Conservation (phyloP, 2,329 filamentous ascomycete species). For the Dichotomopilus funicola region DNA sequence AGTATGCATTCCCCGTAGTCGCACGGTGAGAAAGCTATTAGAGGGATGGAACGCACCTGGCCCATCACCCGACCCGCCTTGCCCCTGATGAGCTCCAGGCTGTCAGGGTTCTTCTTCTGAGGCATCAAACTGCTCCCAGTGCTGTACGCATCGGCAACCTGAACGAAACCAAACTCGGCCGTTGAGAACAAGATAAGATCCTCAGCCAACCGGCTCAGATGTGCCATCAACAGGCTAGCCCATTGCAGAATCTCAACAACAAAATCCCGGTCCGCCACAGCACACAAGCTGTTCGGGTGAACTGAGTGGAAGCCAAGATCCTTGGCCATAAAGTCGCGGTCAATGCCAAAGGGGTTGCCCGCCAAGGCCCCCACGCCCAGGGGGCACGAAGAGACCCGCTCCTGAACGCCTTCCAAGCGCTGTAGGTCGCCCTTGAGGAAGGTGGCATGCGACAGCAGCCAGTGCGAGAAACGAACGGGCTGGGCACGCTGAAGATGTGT, state of each 20-base stretch:
- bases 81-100: constrained; percentile 63
- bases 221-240: constrained; percentile 71
- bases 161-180: constrained; percentile 69
- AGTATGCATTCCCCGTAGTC: background rate
- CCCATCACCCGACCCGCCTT: constrained; percentile 73
- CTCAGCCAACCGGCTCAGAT: constrained; percentile 69
- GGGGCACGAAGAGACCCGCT: constrained; percentile 65
- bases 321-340: constrained; percentile 69
- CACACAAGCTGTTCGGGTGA: constrained; percentile 45
- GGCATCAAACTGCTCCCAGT: constrained; percentile 73
- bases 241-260: constrained; percentile 76
- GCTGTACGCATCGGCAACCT: constrained; percentile 70
- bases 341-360: constrained; percentile 76
- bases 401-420: constrained; percentile 65
- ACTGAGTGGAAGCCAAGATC: constrained; percentile 64
- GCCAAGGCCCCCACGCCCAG: constrained; percentile 72
- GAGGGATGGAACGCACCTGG: constrained; percentile 44
- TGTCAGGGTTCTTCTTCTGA: constrained; percentile 79
- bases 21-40: constrained; percentile 28
- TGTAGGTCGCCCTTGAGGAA: constrained; percentile 69
- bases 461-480: constrained; percentile 76
- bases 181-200: constrained; percentile 80
- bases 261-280: constrained; percentile 73
- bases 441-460: constrained; percentile 68
- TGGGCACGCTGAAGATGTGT: constrained; percentile 79